phyloP scores from a whole-genome alignment of 1,139 yeast species.

The Suhomyces terraborum region DNA sequence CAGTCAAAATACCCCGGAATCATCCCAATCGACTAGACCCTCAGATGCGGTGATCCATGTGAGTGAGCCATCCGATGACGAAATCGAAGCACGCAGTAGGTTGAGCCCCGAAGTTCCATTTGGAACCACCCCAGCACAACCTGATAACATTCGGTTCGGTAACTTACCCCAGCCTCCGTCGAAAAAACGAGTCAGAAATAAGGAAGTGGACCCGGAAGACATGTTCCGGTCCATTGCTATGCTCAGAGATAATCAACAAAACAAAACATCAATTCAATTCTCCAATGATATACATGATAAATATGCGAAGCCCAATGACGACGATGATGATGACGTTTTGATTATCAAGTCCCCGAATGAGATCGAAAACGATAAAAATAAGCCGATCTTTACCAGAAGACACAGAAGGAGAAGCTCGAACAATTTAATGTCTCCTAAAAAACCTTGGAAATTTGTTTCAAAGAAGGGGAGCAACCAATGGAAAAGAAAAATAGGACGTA shows the following conservation, averaged over 20 bases:
- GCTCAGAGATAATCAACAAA: constrained; percentile 54
- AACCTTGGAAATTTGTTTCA: constrained; percentile 15
- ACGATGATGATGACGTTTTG: constrained; percentile 77
- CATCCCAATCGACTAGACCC: constrained; percentile 16
- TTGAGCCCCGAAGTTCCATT: constrained; percentile 4
- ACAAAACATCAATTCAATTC: constrained; percentile 13
- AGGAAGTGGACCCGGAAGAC: constrained; percentile 75
- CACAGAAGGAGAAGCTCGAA: constrained; percentile 15
- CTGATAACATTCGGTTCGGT: constrained; percentile 39
- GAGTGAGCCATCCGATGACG: constrained; percentile 36
- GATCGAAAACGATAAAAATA: constrained; percentile 45
- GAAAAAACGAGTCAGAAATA: constrained; percentile 33
- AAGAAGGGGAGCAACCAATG: constrained; percentile 15
- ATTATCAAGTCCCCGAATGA: constrained; percentile 81
- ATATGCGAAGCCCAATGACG: constrained; percentile 27
- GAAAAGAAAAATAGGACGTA: constrained; percentile 16
- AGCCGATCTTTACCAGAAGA: constrained; percentile 39
- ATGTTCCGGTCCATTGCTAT: constrained; percentile 81
- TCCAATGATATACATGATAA: constrained; percentile 11
- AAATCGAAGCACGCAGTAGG: constrained; percentile 33
- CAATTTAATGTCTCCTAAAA: constrained; percentile 8
- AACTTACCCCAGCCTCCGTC: constrained; percentile 41
- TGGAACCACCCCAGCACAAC: not conserved
- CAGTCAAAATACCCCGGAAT: constrained; percentile 19
- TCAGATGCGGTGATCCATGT: constrained; percentile 30